Evolutionary conservation across 225 moss, liverwort and hornwort genomes (phyloP).

Genomic region (Physcomitrellopsis africana): DNA sequence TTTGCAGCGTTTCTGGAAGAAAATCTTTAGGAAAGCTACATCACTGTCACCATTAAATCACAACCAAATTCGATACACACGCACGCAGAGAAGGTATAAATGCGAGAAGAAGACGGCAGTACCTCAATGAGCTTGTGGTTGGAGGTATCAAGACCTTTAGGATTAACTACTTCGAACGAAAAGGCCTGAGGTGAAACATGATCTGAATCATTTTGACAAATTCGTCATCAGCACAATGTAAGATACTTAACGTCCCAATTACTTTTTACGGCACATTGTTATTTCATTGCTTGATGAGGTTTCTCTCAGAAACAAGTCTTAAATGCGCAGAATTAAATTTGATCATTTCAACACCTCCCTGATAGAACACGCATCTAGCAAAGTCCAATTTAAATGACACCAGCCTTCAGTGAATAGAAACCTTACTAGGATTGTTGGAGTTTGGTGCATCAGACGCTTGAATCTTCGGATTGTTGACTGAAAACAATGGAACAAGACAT

Average conservation of each 20-base stretch:
- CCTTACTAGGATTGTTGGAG: slow-evolving; percentile 29
- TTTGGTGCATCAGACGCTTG: slow-evolving; percentile 8
- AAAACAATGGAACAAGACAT: too few species aligned
- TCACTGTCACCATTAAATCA: too few species aligned
- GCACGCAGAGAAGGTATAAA: too few species aligned
- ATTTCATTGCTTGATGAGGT: too few species aligned
- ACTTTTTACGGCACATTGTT: too few species aligned
- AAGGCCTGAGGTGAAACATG: slow-evolving; percentile 37
- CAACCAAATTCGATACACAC: too few species aligned
- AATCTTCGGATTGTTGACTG: slow-evolving; percentile 41
- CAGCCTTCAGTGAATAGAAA: neutral
- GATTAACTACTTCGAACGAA: slow-evolving; percentile 71
- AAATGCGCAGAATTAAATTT: neutral
- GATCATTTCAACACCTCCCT: neutral
- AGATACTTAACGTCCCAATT: neutral
- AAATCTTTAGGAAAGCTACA: too few species aligned
- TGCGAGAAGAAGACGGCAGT: neutral
- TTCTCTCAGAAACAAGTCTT: too few species aligned
- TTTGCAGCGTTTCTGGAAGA: neutral
- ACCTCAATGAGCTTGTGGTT: slow-evolving; percentile 67
- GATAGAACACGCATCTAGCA: neutral
- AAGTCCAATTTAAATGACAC: too few species aligned
- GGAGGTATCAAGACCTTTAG: slow-evolving; percentile 50
- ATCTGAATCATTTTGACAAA: slow-evolving; percentile 23
- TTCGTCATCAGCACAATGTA: neutral